These are phyloP conservation scores for Fomitopsis pinicola DNA, from an alignment of 1,284 basidiomycete genomes.

Conservation along the genomic window DNA sequence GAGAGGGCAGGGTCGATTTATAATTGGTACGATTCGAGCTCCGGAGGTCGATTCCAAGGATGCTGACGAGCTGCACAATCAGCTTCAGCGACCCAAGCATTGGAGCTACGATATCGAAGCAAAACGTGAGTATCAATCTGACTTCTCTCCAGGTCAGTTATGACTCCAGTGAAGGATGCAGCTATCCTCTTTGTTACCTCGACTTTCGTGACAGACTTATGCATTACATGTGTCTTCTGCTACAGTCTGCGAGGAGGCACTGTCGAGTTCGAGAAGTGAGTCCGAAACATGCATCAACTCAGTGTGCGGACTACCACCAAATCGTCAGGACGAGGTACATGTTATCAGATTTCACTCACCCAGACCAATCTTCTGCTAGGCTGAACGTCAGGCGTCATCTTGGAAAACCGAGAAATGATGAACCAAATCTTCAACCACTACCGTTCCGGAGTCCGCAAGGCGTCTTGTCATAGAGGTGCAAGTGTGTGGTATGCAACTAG, in stretches of 20 bases:
- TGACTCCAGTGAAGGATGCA: background rate
- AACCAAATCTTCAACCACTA: too few species aligned
- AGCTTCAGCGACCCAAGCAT: too few species aligned
- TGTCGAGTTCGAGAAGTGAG: background rate
- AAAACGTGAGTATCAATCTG: too few species aligned
- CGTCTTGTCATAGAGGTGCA: too few species aligned
- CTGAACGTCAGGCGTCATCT: background rate
- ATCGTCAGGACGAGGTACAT: background rate
- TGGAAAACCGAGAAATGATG: too few species aligned
- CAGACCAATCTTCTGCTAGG: background rate
- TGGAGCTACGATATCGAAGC: too few species aligned
- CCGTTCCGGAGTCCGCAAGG: too few species aligned
- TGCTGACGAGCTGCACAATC: too few species aligned
- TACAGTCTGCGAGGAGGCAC: background rate
- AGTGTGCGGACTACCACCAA: background rate
- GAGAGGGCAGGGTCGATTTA: background rate
- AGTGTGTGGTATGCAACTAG: too few species aligned
- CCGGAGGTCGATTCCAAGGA: too few species aligned
- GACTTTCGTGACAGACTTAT: background rate
- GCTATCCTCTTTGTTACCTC: background rate
- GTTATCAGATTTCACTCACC: background rate
- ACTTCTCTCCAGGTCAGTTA: background rate
- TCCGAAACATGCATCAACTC: background rate
- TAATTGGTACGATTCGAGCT: background rate
- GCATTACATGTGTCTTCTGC: background rate